These are phyloP conservation scores for Ormosia emarginata DNA, from an alignment of 306 rosid species.

Conservation along the genomic window DNA sequence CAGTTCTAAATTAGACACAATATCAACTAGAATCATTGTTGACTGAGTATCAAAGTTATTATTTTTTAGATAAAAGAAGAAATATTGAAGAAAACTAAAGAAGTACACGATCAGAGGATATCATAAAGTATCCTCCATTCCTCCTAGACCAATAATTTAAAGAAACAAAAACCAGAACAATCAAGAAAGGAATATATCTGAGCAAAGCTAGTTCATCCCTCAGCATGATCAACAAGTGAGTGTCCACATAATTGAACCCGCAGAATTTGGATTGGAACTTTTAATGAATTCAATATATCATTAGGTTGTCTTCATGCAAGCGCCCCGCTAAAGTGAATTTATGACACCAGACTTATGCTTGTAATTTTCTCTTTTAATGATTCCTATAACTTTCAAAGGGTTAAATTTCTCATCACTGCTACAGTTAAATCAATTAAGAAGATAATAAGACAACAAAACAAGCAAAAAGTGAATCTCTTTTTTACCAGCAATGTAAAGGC, in stretches of 20 bases:
- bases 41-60: background rate
- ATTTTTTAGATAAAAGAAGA: no score
- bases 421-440: conserved; percentile 1
- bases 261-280: background rate
- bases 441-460: background rate
- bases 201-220: background rate
- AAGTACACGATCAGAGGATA: background rate
- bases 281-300: background rate
- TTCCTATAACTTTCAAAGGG: background rate
- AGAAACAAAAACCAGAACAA: background rate
- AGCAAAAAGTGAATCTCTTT: background rate
- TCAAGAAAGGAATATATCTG: background rate
- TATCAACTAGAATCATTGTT: no score
- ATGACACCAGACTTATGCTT: background rate
- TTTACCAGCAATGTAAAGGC: conserved; percentile 80
- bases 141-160: background rate
- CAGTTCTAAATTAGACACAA: no score
- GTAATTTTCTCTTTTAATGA: background rate
- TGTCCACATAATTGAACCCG: background rate
- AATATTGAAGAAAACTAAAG: no score
- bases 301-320: conserved; percentile 5
- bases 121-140: background rate
- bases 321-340: background rate
- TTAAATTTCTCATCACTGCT: background rate
- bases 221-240: background rate